phyloP scores from a whole-genome alignment of 257 asterid genomes.

The Solanum peruvianum region DNA sequence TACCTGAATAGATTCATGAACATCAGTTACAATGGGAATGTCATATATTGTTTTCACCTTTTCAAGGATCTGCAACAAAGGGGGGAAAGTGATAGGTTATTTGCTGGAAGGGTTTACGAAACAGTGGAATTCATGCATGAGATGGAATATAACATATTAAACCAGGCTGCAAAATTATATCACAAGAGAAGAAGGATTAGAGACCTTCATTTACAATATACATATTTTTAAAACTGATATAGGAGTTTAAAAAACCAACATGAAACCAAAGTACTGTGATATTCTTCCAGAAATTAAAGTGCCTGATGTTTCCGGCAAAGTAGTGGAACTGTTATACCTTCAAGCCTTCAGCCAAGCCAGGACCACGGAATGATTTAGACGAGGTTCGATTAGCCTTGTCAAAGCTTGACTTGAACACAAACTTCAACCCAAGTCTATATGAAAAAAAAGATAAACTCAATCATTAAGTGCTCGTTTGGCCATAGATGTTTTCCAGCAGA shows the following conservation, averaged over 20 bases:
- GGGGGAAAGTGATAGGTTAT: neutral
- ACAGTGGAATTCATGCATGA: neutral
- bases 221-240: neutral
- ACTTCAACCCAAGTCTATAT: slow-evolving; percentile 50
- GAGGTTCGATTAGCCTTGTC: slow-evolving; percentile 84
- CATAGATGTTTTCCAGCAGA: neutral
- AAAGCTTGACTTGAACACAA: slow-evolving; percentile 80
- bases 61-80: slow-evolving; percentile 58
- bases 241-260: neutral
- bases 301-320: neutral
- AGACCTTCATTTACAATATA: neutral
- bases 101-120: neutral
- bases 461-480: neutral
- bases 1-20: slow-evolving; percentile 73
- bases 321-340: slow-evolving; percentile 22
- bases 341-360: slow-evolving; percentile 72
- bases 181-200: neutral
- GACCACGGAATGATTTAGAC: slow-evolving; percentile 85
- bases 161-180: neutral
- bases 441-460: neutral
- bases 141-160: neutral
- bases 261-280: neutral
- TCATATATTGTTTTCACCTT: slow-evolving; percentile 67
- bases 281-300: neutral
- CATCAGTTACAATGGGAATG: slow-evolving; percentile 71